Base-by-base conservation (phyloP, 352 stramenopile genomes). In the Thalassiosira mediterranea region DNA sequence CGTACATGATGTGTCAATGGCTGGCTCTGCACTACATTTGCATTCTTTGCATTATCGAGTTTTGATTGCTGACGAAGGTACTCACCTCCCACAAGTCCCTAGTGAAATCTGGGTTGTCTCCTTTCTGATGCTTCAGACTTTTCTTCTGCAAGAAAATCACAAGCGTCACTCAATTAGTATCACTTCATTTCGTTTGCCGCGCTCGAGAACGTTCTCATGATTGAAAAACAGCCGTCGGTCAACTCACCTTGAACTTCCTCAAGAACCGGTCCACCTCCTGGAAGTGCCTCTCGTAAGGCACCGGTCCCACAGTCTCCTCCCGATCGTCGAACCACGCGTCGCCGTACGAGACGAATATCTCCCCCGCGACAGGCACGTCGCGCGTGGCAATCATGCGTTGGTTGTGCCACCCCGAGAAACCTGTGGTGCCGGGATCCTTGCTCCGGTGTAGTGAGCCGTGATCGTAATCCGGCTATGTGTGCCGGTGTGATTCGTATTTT, bases 291-390 rank as follows among this genome's bases (percentile, higher is more conserved):
- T 75, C 29, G 17, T 81, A 76, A 8, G 86, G 83, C 0, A 91
- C 80, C 17, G 60, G 63, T 0, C 67, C 66, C 52, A 78, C 53
- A 0, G 71, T 56, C 58, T 86, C 69, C 13, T 37, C 25, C 65
- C 65, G 38, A 49, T 25, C 67, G 57, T 32, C 1, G 70, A 93
- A 90, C 83, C 83, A 93, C 25, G 67, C 0, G 17, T 90, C 74
- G 2, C 87, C 87, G 69, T 93, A 93, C n/a, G 19, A 52, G 26
- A 87, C 83, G 54, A 91, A 88, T 15, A 93, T 79, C 74, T 93
- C 87, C n/a, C 59, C 60, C 26, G 83, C 87, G 8, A 65, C 58
- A 2, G 74, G 70, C 31, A 93, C 72, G 23, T 60, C 11, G 13
- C 52, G 29, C 0, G 4, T 31, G 11, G 74, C 37, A 8, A 79